Base-by-base conservation (phyloP, 2,329 filamentous ascomycete species). In the Stenocarpella maydis region DNA sequence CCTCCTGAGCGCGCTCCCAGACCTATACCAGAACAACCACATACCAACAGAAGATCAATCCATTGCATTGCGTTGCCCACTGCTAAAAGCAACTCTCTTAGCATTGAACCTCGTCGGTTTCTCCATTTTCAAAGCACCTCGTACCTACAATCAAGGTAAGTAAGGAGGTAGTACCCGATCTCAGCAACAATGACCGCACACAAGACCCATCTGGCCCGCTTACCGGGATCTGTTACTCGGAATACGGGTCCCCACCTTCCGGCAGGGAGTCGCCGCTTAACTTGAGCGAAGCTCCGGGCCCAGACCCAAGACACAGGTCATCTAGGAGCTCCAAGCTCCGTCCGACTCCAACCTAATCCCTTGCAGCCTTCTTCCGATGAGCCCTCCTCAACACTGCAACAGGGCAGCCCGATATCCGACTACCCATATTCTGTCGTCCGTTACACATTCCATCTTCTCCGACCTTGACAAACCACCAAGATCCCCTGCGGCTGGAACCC, bases 311-410 rank as follows among this genome's bases (percentile, higher is more conserved):
- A 49, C 43, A 41, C 28, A 63, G 58, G 28, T 37, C 58, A 24
- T 26, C 58, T n/a, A 63, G 58, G 58, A 63, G 58, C 58, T 63
- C 43, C 41, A 49, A 63, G 58, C 58, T 63, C 41, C 43, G 58
- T 63, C 58, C 43, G 58, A 61, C 58, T 34, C 37, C 58, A 47
- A 34, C 19, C 58, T 28, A 61, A 61, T 61, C 58, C 58, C 26
- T 61, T 31, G 58, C 26, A 45, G 55, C n/a, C 58, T 34, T 34
- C 39, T 34, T 49, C 19, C 28, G 26, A 34, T n/a, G 19, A 10
- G 28, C 43, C 43, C 47, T 49, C 43, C 12, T 49, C 28, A 8
- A 31, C 19, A n/a, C 5, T 7, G 17, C 58, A 34, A n/a, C 14
- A 26, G 28, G 41, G n/a, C 14, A 28, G n/a, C 17, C n/a, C 47